These are phyloP conservation scores for Aspergillus pseudoglaucus DNA, from an alignment of 2,329 filamentous ascomycete species.

Conservation along the genomic window DNA sequence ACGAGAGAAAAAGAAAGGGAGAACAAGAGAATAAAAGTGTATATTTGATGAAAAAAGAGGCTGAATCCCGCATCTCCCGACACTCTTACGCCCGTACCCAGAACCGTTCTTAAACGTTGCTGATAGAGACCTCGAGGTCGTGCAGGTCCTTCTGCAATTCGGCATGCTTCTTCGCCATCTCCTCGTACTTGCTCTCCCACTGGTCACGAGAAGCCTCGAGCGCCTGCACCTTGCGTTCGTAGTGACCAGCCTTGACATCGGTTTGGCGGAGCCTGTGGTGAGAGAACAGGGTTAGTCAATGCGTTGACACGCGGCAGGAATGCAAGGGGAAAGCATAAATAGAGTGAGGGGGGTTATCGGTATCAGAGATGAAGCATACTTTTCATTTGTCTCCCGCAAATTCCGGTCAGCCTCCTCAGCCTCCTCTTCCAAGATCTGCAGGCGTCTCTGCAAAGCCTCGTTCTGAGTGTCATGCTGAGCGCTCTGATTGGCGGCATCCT, in stretches of 20 bases:
- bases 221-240: conserved; percentile 97
- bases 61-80: conserved; percentile 23
- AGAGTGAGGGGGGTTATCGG: conserved; percentile 26
- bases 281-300: conserved; percentile 14
- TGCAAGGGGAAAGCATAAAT: not conserved
- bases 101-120: conserved; percentile 66
- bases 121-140: conserved; percentile 84
- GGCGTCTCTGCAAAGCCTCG: conserved; percentile 82
- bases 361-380: conserved; percentile 51
- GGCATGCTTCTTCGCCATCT: conserved; percentile 86
- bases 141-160: conserved; percentile 82
- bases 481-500: conserved; percentile 77
- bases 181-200: conserved; percentile 97
- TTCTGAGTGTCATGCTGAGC: conserved; percentile 79
- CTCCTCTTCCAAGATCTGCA: conserved; percentile 96
- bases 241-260: conserved; percentile 98
- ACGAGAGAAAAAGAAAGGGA: not conserved
- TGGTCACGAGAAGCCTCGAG: conserved; percentile 85
- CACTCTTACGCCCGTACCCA: conserved; percentile 25
- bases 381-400: conserved; percentile 94
- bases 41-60: conserved; percentile 15
- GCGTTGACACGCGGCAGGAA: not conserved
- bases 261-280: conserved; percentile 81
- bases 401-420: conserved; percentile 95
- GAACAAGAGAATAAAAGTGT: not conserved